These are phyloP conservation scores for Backusella tuberculispora DNA, from an alignment of 192 early-diverging fungal species.

Conservation along the genomic window DNA sequence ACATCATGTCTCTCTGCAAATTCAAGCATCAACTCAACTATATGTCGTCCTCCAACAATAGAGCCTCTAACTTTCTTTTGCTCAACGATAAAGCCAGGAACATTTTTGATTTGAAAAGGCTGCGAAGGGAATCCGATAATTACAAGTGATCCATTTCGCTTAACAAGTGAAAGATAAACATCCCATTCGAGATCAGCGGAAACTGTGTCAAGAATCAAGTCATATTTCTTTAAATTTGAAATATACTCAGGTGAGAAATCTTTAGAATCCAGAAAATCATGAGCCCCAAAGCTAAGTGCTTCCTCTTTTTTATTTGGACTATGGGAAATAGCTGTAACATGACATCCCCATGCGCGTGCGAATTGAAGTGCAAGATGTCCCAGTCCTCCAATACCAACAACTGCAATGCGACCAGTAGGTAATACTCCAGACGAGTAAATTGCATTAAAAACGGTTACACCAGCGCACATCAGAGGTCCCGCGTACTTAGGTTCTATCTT, in stretches of 20 bases:
- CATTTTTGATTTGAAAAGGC: constrained; percentile 42
- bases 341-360: constrained; percentile 50
- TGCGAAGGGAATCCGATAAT: constrained; percentile 27
- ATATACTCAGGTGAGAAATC: constrained; percentile 35
- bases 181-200: constrained; percentile 44
- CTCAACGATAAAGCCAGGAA: constrained; percentile 40
- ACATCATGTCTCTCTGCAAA: constrained; percentile 72
- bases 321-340: constrained; percentile 56
- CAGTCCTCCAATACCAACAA: constrained; percentile 72
- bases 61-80: constrained; percentile 63
- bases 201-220: constrained; percentile 52
- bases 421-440: constrained; percentile 63
- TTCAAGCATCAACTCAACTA: constrained; percentile 66
- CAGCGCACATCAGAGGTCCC: constrained; percentile 83
- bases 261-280: constrained; percentile 49
- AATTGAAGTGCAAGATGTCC: constrained; percentile 68
- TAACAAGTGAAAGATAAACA: constrained; percentile 42
- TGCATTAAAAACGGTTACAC: constrained; percentile 75
- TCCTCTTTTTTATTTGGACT: constrained; percentile 54
- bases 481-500: constrained; percentile 57
- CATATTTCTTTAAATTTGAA: constrained; percentile 38
- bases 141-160: constrained; percentile 36
- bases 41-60: constrained; percentile 62
- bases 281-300: constrained; percentile 57
- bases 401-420: constrained; percentile 66